Percentiles rank a stretch among this genome's conserved stretches.
These are phyloP conservation scores for Fragaria iinumae DNA, from an alignment of 306 rosid genomes.

Conservation along the genomic window DNA sequence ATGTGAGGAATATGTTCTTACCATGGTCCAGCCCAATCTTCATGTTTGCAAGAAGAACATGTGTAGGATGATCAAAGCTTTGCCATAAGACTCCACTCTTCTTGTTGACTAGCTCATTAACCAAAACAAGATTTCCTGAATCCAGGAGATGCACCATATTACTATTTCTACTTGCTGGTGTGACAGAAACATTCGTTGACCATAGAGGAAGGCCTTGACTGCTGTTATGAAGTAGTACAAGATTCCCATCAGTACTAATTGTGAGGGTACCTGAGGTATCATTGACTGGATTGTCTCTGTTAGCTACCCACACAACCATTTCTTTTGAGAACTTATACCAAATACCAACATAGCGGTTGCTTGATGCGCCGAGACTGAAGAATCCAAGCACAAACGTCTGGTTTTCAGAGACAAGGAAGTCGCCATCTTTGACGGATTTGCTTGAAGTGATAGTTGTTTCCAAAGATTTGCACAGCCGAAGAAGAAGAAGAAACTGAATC, in stretches of 20 bases:
- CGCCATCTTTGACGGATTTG: conserved; percentile 47
- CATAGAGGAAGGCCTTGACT: conserved; percentile 17
- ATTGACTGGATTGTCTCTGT: conserved; percentile 47
- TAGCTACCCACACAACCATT: conserved; percentile 69
- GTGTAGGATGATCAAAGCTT: conserved; percentile 48
- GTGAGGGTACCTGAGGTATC: conserved; percentile 33
- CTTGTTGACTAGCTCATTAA: not conserved
- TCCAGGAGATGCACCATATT: conserved; percentile 6
- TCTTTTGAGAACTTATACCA: conserved; percentile 43
- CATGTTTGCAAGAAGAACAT: conserved; percentile 34
- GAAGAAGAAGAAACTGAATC: conserved; percentile 24
- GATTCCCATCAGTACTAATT: conserved; percentile 23
- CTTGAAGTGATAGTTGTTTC: conserved; percentile 7
- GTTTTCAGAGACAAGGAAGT: conserved; percentile 41
- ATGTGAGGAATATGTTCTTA: conserved; percentile 3
- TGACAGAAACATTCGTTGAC: conserved; percentile 24
- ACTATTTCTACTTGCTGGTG: not conserved
- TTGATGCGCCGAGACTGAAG: conserved; percentile 50
- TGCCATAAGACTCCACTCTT: conserved; percentile 37
- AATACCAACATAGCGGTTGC: conserved; percentile 40
- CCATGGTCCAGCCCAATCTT: conserved; percentile 24
- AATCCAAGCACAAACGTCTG: conserved; percentile 63
- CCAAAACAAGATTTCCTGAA: conserved; percentile 28
- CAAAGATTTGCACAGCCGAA: not conserved
- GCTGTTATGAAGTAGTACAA: conserved; percentile 2